Evolutionary conservation across 331 rosid genomes (phyloP).

Genomic region (Quercus phellos): DNA sequence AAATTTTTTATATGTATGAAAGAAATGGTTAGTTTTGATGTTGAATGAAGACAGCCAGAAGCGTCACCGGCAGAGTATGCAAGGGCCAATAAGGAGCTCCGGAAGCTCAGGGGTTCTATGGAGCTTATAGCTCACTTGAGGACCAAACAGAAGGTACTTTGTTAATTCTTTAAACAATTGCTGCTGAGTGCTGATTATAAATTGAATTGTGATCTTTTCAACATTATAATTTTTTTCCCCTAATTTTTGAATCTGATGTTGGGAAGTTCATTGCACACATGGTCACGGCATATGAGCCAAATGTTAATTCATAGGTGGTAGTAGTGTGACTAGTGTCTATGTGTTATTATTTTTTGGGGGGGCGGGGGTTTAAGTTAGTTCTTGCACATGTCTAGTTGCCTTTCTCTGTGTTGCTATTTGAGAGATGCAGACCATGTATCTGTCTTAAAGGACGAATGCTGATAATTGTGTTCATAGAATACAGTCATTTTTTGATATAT

Average conservation of each 20-base stretch:
- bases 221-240: not conserved
- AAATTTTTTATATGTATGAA: not conserved
- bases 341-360: not conserved
- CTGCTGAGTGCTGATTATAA: not conserved
- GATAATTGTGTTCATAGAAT: not conserved
- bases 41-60: slow-evolving; percentile 82
- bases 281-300: too few species aligned
- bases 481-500: not conserved
- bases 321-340: not conserved
- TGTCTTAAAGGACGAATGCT: not conserved
- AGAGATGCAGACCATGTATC: not conserved
- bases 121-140: slow-evolving; percentile 63
- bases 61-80: slow-evolving; percentile 77
- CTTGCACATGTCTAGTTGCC: not conserved
- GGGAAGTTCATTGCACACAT: not conserved
- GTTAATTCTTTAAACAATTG: not conserved
- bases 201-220: not conserved
- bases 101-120: slow-evolving; percentile 55
- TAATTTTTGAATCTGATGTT: not conserved
- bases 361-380: not conserved
- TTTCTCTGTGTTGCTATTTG: not conserved
- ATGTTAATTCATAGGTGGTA: not conserved
- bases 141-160: slow-evolving; percentile 70
- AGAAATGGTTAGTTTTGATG: slow-evolving; percentile 13
- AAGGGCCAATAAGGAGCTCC: slow-evolving; percentile 86